Conservation (phyloP, 179 eudicot species). For the Pouteria campechiana region DNA sequence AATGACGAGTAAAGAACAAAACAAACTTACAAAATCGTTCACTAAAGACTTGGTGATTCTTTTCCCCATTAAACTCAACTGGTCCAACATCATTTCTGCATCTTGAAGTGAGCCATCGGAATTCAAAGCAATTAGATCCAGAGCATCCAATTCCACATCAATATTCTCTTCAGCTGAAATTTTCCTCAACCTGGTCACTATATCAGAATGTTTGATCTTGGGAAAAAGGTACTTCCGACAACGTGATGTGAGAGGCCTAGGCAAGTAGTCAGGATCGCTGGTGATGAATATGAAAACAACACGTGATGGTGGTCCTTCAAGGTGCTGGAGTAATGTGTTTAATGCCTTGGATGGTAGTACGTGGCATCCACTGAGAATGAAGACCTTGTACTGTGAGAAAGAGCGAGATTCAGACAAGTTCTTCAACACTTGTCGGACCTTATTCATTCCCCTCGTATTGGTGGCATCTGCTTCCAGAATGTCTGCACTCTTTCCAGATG, state of each 20-base stretch:
- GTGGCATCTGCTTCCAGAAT: conserved; percentile 81
- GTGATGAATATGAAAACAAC: conserved; percentile 73
- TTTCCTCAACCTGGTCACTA: conserved; percentile 34
- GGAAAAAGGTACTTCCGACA: conserved; percentile 63
- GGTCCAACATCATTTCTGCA: conserved; percentile 98
- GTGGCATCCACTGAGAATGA: conserved; percentile 85
- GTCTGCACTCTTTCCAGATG: conserved; percentile 75
- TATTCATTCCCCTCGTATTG: conserved; percentile 46
- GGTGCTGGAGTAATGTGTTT: conserved; percentile 46
- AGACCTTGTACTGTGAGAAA: conserved; percentile 74
- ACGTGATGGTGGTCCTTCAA: conserved; percentile 43
- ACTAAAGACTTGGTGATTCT: conserved; percentile 56
- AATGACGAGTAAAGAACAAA: background rate
- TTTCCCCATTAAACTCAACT: conserved; percentile 77
- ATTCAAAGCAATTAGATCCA: conserved; percentile 68
- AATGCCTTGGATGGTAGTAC: conserved; percentile 61
- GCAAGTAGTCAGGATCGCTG: conserved; percentile 73
- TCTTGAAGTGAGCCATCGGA: conserved; percentile 89
- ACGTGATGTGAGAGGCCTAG: conserved; percentile 48
- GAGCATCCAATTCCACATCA: conserved; percentile 65
- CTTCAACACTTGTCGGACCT: conserved; percentile 47
- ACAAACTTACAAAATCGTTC: conserved; percentile 68
- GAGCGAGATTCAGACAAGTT: conserved; percentile 49
- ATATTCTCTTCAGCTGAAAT: conserved; percentile 74
- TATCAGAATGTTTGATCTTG: conserved; percentile 57